Conservation (phyloP, 2,329 filamentous ascomycete species). For the Metarhizium album region DNA sequence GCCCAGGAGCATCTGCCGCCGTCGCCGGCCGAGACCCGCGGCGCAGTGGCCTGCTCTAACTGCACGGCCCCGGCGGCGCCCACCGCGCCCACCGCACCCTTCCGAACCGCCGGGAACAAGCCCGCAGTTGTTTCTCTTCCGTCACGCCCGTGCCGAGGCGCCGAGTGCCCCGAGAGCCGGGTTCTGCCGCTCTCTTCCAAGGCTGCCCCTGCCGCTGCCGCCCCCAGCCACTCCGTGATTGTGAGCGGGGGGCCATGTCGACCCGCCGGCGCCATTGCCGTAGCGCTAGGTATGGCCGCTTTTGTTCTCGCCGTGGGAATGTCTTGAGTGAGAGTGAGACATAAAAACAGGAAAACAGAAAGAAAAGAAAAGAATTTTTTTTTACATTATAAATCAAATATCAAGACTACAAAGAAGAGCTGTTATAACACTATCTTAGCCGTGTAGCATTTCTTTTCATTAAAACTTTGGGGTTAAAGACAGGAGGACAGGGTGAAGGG, state of each 20-base stretch:
- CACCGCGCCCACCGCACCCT: not conserved
- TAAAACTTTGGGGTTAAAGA: too few species aligned
- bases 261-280: not conserved
- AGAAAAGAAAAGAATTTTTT: too few species aligned
- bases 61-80: not conserved
- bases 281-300: slow-evolving; percentile 2
- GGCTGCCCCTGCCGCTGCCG: not conserved
- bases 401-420: too few species aligned
- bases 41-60: not conserved
- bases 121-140: not conserved
- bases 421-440: too few species aligned
- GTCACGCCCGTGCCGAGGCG: not conserved
- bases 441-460: too few species aligned
- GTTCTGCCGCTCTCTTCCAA: not conserved
- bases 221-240: slow-evolving; percentile 2
- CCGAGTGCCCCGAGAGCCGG: not conserved
- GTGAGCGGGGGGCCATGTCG: slow-evolving; percentile 5
- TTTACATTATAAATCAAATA: too few species aligned
- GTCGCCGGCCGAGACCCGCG: not conserved
- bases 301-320: slow-evolving; percentile 6
- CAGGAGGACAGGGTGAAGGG: too few species aligned
- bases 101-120: not conserved
- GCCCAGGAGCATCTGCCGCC: not conserved
- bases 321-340: too few species aligned
- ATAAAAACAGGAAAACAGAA: too few species aligned